Evolutionary conservation across 768 basidiomycete genomes (phyloP).

Genomic region (Hygrocybe punicea): DNA sequence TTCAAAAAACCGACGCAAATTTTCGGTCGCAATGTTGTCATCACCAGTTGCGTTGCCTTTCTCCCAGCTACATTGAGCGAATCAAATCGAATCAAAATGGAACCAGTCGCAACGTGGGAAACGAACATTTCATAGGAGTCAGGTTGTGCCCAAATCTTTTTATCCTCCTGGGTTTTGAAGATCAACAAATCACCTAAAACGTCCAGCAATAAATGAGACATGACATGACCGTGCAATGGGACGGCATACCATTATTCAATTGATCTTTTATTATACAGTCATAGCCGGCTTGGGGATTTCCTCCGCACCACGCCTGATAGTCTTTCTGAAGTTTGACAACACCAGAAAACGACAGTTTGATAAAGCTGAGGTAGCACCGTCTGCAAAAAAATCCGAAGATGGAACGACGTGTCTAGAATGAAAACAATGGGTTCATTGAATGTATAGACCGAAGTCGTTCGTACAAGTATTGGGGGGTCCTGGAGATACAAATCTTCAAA

Average conservation of each 20-base stretch:
- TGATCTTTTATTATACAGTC: conserved; percentile 50
- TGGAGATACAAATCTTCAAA: conserved; percentile 11
- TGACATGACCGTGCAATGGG: not conserved
- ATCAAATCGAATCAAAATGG: conserved; percentile 3
- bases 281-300: conserved; percentile 48
- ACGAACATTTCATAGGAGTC: conserved; percentile 59
- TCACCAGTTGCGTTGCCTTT: conserved; percentile 63
- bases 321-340: conserved; percentile 63
- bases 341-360: conserved; percentile 73
- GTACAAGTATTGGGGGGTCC: conserved; percentile 36
- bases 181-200: conserved; percentile 47
- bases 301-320: conserved; percentile 61
- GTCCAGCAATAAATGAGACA: not conserved
- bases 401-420: conserved; percentile 62
- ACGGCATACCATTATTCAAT: conserved; percentile 43
- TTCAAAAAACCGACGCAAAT: conserved; percentile 75
- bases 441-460: not conserved
- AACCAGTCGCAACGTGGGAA: not conserved
- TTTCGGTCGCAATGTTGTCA: conserved; percentile 64
- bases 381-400: conserved; percentile 80
- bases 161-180: conserved; percentile 63
- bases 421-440: not conserved
- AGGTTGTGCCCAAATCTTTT: conserved; percentile 60
- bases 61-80: conserved; percentile 53
- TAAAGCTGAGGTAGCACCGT: conserved; percentile 68